These are phyloP conservation scores for Thozetella sp. DNA, from an alignment of 495 filamentous ascomycete genomes.

Conservation along the genomic window DNA sequence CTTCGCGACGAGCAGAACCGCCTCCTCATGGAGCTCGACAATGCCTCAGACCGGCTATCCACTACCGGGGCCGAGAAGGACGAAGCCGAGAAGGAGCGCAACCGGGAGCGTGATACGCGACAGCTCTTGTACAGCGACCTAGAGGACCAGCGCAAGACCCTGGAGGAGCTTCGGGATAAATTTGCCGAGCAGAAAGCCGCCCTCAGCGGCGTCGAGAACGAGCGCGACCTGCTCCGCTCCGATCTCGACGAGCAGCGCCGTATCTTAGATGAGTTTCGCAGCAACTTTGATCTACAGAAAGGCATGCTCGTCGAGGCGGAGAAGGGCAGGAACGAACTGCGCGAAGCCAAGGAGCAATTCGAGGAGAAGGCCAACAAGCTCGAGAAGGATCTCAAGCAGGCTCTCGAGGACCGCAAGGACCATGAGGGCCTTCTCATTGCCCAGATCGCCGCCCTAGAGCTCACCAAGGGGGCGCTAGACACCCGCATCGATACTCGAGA, in stretches of 20 bases:
- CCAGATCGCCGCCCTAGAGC: conserved; percentile 35
- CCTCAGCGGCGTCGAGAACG: conserved; percentile 22
- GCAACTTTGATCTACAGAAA: conserved; percentile 35
- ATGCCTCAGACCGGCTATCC: conserved; percentile 24
- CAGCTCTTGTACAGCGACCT: conserved; percentile 18
- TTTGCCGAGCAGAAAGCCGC: conserved; percentile 10
- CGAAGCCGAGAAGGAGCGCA: conserved; percentile 20
- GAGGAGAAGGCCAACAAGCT: conserved; percentile 29
- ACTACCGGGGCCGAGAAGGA: conserved; percentile 21
- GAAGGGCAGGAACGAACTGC: conserved; percentile 37
- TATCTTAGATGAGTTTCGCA: conserved; percentile 42
- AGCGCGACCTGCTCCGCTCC: conserved; percentile 19
- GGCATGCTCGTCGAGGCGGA: conserved; percentile 36
- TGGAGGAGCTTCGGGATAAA: conserved; percentile 3
- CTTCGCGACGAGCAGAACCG: conserved; percentile 33
- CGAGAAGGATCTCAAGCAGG: conserved; percentile 30
- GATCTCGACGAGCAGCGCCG: conserved; percentile 37
- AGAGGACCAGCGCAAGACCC: not conserved
- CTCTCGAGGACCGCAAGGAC: conserved; percentile 32
- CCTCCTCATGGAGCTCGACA: conserved; percentile 31
- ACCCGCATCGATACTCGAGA: conserved; percentile 34
- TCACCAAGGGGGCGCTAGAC: conserved; percentile 31
- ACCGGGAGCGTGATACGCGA: conserved; percentile 25
- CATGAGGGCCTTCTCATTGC: conserved; percentile 33
- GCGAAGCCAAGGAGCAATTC: conserved; percentile 24